These are phyloP conservation scores for Wickerhamiella nectarea DNA, from an alignment of 805 yeast species.

Conservation along the genomic window DNA sequence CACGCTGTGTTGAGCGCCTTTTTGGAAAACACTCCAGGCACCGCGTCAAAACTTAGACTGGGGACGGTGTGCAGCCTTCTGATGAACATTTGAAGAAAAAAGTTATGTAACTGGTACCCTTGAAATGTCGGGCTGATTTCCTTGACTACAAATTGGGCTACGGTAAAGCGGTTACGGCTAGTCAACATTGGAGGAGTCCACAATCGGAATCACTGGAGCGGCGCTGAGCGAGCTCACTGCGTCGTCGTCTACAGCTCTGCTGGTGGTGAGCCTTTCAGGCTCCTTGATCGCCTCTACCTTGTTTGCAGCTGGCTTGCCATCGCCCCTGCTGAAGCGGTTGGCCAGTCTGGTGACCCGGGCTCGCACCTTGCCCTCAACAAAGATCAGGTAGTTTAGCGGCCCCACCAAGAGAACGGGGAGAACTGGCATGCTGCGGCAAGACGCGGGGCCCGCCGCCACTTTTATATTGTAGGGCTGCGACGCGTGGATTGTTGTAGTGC, in stretches of 20 bases:
- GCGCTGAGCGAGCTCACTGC: not conserved
- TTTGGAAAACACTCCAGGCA: conserved; percentile 50
- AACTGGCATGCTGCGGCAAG: not conserved
- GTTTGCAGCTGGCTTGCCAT: not conserved
- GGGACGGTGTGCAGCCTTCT: conserved; percentile 9
- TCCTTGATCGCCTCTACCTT: no score
- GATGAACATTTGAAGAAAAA: not conserved
- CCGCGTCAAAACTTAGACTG: conserved; percentile 30
- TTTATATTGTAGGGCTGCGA: not conserved
- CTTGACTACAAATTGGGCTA: no score
- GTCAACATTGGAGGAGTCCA: not conserved
- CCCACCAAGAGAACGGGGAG: not conserved
- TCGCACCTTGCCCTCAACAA: not conserved
- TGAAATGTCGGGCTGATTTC: no score
- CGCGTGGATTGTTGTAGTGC: not conserved
- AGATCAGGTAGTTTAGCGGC: conserved; percentile 1
- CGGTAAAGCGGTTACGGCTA: no score
- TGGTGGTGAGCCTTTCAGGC: no score
- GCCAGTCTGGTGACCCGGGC: not conserved
- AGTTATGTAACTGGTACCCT: not conserved
- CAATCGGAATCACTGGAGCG: not conserved
- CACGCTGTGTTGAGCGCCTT: conserved; percentile 63
- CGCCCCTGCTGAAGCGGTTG: not conserved
- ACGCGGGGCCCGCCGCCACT: not conserved
- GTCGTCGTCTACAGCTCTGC: no score